Evolutionary conservation across 208 protist genomes (phyloP).

Genomic region (Strigomonas culicis): DNA sequence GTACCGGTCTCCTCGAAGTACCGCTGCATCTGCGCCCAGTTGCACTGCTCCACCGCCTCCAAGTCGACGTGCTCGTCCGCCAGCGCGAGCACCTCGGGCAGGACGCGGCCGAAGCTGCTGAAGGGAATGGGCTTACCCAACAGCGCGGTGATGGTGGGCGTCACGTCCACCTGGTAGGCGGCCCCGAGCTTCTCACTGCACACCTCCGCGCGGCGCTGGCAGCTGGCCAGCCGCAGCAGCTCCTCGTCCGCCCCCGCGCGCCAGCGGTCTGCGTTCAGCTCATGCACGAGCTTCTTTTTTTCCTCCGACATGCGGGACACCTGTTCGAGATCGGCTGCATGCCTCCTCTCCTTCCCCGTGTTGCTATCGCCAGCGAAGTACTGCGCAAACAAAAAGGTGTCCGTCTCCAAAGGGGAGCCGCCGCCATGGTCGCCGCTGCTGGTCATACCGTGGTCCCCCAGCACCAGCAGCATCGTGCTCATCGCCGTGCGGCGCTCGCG

Average conservation of each 20-base stretch:
- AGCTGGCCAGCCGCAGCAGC: conserved; percentile 30
- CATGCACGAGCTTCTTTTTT: not conserved
- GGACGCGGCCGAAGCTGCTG: conserved; percentile 91
- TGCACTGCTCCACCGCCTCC: conserved; percentile 41
- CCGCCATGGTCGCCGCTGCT: conserved; percentile 95
- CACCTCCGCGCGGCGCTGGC: conserved; percentile 29
- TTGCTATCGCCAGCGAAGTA: conserved; percentile 28
- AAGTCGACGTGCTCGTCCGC: conserved; percentile 38
- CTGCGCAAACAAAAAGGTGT: conserved; percentile 83
- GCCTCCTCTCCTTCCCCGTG: not conserved
- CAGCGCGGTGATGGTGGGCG: conserved; percentile 88
- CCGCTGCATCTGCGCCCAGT: conserved; percentile 37
- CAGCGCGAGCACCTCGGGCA: conserved; percentile 75
- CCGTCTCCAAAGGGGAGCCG: conserved; percentile 71
- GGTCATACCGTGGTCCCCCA: conserved; percentile 98
- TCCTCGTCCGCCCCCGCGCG: conserved; percentile 27
- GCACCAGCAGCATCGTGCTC: conserved; percentile 90
- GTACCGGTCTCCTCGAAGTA: conserved; percentile 36
- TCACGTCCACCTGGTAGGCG: conserved; percentile 94
- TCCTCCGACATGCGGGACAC: not conserved
- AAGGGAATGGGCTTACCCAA: conserved; percentile 95
- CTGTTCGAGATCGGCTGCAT: not conserved
- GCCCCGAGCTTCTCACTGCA: conserved; percentile 31
- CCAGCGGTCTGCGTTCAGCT: conserved; percentile 32
- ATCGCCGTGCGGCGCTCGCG: conserved; percentile 28